phyloP scores from a whole-genome alignment of 2,329 filamentous ascomycete species.

The Penicillium rolfsii region DNA sequence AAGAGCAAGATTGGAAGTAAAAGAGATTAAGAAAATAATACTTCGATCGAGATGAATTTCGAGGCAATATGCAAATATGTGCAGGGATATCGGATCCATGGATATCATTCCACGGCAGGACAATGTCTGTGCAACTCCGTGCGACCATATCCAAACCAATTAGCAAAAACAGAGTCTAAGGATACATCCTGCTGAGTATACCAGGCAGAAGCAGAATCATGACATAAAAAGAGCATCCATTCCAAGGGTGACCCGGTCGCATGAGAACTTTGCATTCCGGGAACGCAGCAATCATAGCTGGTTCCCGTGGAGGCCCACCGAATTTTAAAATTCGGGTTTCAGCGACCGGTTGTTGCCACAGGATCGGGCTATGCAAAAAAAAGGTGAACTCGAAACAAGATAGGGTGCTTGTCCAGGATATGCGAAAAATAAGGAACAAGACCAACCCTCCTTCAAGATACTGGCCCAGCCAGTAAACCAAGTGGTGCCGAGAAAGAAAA shows the following conservation, averaged over 20 bases:
- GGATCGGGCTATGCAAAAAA: conserved; percentile 5
- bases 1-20: not conserved
- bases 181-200: conserved; percentile 18
- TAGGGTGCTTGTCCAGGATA: not conserved
- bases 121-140: conserved; percentile 21
- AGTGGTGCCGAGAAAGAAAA: not conserved
- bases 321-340: conserved; percentile 10
- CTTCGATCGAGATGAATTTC: conserved; percentile 11
- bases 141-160: conserved; percentile 7
- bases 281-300: not conserved
- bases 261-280: not conserved
- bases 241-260: not conserved
- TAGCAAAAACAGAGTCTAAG: conserved; percentile 9
- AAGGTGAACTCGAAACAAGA: not conserved
- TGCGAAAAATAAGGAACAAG: not conserved
- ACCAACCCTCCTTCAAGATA: not conserved
- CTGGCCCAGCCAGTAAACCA: conserved; percentile 13
- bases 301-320: conserved; percentile 4
- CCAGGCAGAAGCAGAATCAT: conserved; percentile 8
- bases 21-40: not conserved
- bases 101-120: conserved; percentile 18
- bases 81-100: conserved; percentile 11
- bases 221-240: not conserved
- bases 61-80: conserved; percentile 20
- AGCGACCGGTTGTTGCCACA: conserved; percentile 8